These are phyloP conservation scores for Neurospora crassa DNA, from an alignment of 2,329 filamentous ascomycete species.

Conservation along the genomic window DNA sequence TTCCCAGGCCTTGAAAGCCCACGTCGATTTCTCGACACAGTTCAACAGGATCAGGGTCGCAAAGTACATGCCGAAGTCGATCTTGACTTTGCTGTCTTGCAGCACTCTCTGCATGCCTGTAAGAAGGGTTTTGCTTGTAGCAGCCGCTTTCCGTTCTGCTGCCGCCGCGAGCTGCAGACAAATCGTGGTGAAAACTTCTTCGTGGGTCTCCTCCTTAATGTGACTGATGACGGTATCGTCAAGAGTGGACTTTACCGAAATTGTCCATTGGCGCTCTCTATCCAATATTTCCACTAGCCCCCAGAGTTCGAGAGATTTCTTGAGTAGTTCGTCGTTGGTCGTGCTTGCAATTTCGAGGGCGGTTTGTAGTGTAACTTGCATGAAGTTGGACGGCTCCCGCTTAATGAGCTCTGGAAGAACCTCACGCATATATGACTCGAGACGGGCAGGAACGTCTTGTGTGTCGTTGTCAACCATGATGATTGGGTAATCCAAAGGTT, in stretches of 20 bases:
- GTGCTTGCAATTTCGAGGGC: constrained; percentile 35
- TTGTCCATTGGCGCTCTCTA: constrained; percentile 52
- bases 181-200: constrained; percentile 51
- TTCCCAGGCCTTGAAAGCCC: constrained; percentile 61
- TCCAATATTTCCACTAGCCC: constrained; percentile 56
- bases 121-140: constrained; percentile 47
- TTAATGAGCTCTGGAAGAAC: constrained; percentile 48
- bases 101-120: constrained; percentile 52
- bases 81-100: constrained; percentile 50
- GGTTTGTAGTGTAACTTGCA: constrained; percentile 46
- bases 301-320: constrained; percentile 54
- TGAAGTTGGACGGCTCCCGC: constrained; percentile 50
- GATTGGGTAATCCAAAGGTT: constrained; percentile 18
- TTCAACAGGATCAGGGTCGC: constrained; percentile 54
- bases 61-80: constrained; percentile 52
- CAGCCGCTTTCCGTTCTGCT: constrained; percentile 52
- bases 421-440: constrained; percentile 51
- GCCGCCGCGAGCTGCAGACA: constrained; percentile 56
- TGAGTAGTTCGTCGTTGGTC: constrained; percentile 43
- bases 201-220: constrained; percentile 44
- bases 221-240: constrained; percentile 31
- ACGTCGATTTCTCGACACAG: constrained; percentile 58
- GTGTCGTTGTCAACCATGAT: constrained; percentile 53
- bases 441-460: constrained; percentile 48
- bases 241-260: constrained; percentile 37